Conservation (phyloP, 768 basidiomycete species). For the Termitomyces sp. region DNA sequence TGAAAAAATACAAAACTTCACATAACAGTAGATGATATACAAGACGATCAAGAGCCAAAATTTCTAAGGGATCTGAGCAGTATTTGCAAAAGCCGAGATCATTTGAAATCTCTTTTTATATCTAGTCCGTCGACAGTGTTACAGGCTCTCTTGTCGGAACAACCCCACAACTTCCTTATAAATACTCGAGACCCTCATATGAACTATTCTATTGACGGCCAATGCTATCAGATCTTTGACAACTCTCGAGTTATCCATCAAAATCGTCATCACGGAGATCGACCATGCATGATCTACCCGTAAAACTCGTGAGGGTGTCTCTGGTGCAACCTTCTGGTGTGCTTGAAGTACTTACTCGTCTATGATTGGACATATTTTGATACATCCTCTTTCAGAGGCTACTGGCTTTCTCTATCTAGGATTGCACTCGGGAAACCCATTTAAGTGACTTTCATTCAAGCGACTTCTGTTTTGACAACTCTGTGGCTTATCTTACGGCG, state of each 20-base stretch:
- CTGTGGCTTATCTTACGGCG: neutral
- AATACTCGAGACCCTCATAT: neutral
- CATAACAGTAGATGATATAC: no score
- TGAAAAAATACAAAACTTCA: no score
- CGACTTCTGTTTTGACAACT: neutral
- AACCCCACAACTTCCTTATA: neutral
- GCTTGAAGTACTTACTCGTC: no score
- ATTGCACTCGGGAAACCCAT: no score
- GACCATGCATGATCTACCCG: neutral
- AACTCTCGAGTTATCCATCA: neutral
- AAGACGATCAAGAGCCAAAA: no score
- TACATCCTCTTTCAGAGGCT: neutral
- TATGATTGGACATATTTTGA: neutral
- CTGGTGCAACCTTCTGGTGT: neutral
- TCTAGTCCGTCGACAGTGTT: no score
- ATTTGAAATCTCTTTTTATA: no score
- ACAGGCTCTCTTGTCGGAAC: neutral
- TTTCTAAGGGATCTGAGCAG: no score
- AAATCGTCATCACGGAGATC: neutral
- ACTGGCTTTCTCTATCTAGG: neutral
- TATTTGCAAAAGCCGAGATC: no score
- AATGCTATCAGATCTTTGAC: neutral
- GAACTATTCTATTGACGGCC: no score
- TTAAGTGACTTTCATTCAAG: neutral
- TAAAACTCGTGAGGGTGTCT: neutral